Percentiles rank a stretch among this genome's conserved stretches.
phyloP scores from a whole-genome alignment of 306 rosid genomes.

The Dicorynia guianensis region DNA sequence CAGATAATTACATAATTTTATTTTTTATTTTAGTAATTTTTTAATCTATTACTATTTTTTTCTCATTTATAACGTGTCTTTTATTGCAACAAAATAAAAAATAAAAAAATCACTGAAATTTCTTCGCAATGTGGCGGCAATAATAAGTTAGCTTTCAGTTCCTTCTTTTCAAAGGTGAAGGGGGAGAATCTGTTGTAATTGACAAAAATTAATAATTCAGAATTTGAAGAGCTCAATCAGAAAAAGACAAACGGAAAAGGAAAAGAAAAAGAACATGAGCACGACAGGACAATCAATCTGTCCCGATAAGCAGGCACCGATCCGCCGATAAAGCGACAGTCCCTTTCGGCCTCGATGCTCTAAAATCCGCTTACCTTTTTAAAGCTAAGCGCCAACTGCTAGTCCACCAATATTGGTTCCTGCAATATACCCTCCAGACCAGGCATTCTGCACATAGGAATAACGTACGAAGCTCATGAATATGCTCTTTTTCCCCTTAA shows the following conservation, averaged over 20 bases:
- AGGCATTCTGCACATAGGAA: slow-evolving; percentile 71
- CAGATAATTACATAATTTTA: too few relatives aligned
- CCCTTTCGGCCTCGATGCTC: background rate
- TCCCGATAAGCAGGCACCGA: slow-evolving; percentile 32
- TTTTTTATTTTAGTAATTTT: too few relatives aligned
- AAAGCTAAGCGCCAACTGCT: slow-evolving; percentile 37
- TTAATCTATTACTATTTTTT: too few relatives aligned
- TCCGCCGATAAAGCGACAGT: background rate
- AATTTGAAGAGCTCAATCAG: background rate
- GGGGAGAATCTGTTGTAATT: too few relatives aligned
- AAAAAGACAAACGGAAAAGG: background rate
- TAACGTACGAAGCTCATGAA: slow-evolving; percentile 30
- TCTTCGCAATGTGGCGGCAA: too few relatives aligned
- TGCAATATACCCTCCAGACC: slow-evolving; percentile 89
- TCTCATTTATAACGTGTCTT: too few relatives aligned
- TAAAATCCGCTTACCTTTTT: too few relatives aligned
- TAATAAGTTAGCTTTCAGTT: too few relatives aligned
- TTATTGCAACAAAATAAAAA: too few relatives aligned
- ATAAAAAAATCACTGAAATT: too few relatives aligned
- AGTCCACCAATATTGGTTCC: slow-evolving; percentile 78
- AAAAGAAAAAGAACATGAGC: slow-evolving; percentile 20
- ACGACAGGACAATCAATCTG: slow-evolving; percentile 17
- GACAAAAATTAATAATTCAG: background rate
- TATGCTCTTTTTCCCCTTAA: too few relatives aligned
- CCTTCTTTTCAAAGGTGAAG: too few relatives aligned